Conservation (phyloP, 306 rosid species). For the Cucurbita maxima region DNA sequence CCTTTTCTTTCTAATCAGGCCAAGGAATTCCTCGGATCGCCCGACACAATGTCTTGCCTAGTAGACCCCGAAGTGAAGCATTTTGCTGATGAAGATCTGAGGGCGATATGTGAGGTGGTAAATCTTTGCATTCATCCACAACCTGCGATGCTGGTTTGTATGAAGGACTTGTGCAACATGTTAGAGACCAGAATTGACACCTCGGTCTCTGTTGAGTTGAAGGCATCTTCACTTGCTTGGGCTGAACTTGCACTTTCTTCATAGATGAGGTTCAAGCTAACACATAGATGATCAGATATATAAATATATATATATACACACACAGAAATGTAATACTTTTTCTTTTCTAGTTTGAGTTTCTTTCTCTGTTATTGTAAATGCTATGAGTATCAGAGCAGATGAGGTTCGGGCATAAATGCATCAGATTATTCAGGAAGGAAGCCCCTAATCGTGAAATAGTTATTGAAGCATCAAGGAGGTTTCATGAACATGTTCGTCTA, state of each 20-base stretch:
- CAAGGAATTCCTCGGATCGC: conserved; percentile 59
- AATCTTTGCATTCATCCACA: conserved; percentile 58
- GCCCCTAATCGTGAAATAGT: not conserved
- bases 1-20: conserved; percentile 44
- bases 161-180: conserved; percentile 50
- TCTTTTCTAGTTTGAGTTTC: conserved; percentile 12
- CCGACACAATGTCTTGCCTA: conserved; percentile 56
- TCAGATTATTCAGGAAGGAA: not conserved
- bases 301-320: conserved; percentile 17
- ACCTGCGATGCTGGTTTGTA: conserved; percentile 35
- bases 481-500: not conserved
- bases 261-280: conserved; percentile 30
- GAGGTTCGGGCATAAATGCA: conserved; percentile 4
- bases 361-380: conserved; percentile 46
- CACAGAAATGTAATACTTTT: conserved; percentile 14
- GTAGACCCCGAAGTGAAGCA: conserved; percentile 77
- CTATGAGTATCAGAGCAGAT: conserved; percentile 10
- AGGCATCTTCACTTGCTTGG: conserved; percentile 89
- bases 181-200: conserved; percentile 83
- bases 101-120: conserved; percentile 65
- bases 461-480: not conserved
- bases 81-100: conserved; percentile 61
- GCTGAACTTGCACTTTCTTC: conserved; percentile 90
- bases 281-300: conserved; percentile 45
- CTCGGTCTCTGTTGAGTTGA: conserved; percentile 53